Percentiles rank a stretch among this genome's conserved stretches.
Conservation (phyloP, 2,329 filamentous ascomycete species). For the Botrytis galanthina region DNA sequence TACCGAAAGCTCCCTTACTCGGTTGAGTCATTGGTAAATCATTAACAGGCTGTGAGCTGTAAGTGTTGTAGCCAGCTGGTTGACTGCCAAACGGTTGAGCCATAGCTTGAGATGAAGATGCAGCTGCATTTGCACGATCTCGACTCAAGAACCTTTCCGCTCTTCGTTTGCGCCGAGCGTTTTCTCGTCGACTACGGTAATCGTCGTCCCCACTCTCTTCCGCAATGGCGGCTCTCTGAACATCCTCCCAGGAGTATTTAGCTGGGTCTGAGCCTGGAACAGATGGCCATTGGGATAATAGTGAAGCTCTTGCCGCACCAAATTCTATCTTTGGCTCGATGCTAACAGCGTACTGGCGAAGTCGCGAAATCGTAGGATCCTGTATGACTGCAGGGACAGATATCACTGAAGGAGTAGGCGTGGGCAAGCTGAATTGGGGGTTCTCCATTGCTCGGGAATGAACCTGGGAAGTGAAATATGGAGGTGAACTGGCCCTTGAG, state of each 20-base stretch:
- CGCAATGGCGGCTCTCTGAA: conserved; percentile 23
- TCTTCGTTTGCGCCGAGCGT: conserved; percentile 32
- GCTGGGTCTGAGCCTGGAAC: conserved; percentile 39
- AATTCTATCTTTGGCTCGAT: conserved; percentile 36
- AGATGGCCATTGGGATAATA: conserved; percentile 41
- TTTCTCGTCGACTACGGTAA: conserved; percentile 29
- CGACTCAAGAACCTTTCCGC: conserved; percentile 36
- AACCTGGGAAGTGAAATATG: conserved; percentile 29
- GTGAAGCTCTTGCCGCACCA: conserved; percentile 28
- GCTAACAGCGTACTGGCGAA: conserved; percentile 40
- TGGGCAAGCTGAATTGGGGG: conserved; percentile 25
- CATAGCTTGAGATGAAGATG: conserved; percentile 47
- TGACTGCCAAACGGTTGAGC: conserved; percentile 35
- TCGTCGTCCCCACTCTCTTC: conserved; percentile 29
- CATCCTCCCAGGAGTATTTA: conserved; percentile 37
- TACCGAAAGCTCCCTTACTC: conserved; percentile 48
- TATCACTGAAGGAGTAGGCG: conserved; percentile 33
- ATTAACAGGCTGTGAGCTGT: conserved; percentile 35
- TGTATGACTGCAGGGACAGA: conserved; percentile 31
- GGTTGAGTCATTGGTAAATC: conserved; percentile 46
- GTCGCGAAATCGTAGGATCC: conserved; percentile 38
- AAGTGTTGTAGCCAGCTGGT: conserved; percentile 25
- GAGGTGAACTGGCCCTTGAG: conserved; percentile 27
- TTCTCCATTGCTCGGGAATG: conserved; percentile 18
- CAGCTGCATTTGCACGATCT: conserved; percentile 28